Conservation (phyloP, 306 rosid species). For the Pyrus pyrifolia region DNA sequence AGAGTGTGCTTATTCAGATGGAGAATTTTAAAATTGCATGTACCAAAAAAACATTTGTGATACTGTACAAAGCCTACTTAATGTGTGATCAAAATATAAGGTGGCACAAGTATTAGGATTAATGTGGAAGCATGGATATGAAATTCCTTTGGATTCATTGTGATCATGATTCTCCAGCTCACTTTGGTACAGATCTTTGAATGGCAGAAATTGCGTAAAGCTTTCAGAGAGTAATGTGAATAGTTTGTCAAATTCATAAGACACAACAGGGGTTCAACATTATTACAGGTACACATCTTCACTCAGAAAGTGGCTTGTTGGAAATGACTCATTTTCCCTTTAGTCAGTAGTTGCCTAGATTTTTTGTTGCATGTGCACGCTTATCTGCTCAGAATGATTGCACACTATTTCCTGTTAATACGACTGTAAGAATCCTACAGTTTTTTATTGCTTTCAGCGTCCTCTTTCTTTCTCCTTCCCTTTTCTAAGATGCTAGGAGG, state of each 20-base stretch:
- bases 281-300: conserved; percentile 26
- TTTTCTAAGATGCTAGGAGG: background rate
- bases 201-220: conserved; percentile 6
- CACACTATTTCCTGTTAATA: background rate
- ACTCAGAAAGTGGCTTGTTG: background rate
- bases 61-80: conserved; percentile 51
- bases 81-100: conserved; percentile 41
- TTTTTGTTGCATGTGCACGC: background rate
- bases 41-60: conserved; percentile 54
- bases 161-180: conserved; percentile 27
- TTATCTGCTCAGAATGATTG: background rate
- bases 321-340: background rate
- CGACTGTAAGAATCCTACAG: background rate
- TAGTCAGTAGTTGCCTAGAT: background rate
- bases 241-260: background rate
- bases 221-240: background rate
- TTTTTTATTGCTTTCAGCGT: background rate
- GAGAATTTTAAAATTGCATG: conserved; percentile 20
- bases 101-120: conserved; percentile 46
- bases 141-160: conserved; percentile 37
- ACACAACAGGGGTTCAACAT: conserved; percentile 6
- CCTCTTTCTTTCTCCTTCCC: background rate
- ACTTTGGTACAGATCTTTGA: conserved; percentile 13
- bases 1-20: conserved; percentile 60
- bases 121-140: conserved; percentile 76